Evolutionary conservation across 768 basidiomycete genomes (phyloP), one percentile per base, ranked within the genome.

Genomic region (Sarcomyxa edulis): DNA sequence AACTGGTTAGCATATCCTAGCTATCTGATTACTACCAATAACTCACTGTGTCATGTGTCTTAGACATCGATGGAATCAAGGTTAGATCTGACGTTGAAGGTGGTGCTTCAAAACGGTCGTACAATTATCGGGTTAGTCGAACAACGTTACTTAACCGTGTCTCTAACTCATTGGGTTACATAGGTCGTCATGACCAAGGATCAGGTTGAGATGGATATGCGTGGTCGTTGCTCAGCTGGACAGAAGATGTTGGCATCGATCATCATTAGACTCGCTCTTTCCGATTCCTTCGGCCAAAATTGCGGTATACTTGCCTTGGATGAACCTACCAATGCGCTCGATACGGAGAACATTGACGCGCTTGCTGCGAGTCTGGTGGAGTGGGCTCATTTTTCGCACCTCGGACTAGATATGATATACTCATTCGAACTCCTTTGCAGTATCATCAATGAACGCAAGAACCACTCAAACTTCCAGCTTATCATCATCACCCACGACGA

Each of bases 121-220:
- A 99, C 69, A 98, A 98, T 59, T 99, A 99, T 60, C 72, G 96
- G 47, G 95, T 93, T 30, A 76, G 67, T 38, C 11, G 33, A 21
- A 35, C n/a, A 32, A 39, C 35, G 22, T n/a, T 40, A 35, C 8
- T 33, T 26, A 39, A 37, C 33, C 34, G 37, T 14, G 25, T 24
- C 34, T 27, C 37, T 50, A 19, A 46, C 27, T 46, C 11, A 48
- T 37, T n/a, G 19, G 25, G 21, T 40, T 39, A 31, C 42, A 39
- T 57, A 95, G 92, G 92, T 97, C 42, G 95, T 98, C 48, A 98
- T 99, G 95, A 90, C 86, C 37, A 99, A 99, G 66, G 94, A 97
- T 57, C 87, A 93, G 53, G 94, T 97, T 6, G 95, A 98, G 62
- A 93, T 99, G 88, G 96, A 98, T 62, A 99, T 99, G 96, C 82